phyloP scores from a whole-genome alignment of 805 yeast genomes.

The Candida boidinii region DNA sequence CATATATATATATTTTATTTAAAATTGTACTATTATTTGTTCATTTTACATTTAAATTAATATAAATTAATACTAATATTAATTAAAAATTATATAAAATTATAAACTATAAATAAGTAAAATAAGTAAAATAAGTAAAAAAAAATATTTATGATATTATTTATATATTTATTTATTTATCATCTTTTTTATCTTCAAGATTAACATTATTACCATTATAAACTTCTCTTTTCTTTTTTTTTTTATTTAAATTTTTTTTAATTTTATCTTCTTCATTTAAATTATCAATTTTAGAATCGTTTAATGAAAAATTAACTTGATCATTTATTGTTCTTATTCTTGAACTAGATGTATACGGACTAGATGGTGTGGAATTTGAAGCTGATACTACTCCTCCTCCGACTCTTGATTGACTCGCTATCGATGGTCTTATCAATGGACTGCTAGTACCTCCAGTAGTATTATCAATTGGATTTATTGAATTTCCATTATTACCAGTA shows the following conservation, averaged over 20 bases:
- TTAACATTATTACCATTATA: constrained; percentile 51
- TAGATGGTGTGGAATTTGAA: too few relatives aligned
- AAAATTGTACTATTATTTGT: background rate
- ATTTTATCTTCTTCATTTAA: background rate
- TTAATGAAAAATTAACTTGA: constrained; percentile 3
- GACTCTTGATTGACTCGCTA: too few relatives aligned
- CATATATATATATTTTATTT: background rate
- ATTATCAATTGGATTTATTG: background rate
- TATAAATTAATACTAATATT: too few relatives aligned
- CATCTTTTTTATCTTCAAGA: constrained; percentile 39
- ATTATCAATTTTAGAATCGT: too few relatives aligned
- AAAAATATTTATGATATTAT: background rate
- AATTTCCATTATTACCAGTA: constrained; percentile 1
- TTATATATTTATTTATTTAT: constrained; percentile 6
- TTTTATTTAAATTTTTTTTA: background rate
- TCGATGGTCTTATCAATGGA: too few relatives aligned
- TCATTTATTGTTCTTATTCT: constrained; percentile 8
- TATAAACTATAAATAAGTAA: background rate
- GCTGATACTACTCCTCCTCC: too few relatives aligned
- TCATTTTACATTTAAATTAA: background rate
- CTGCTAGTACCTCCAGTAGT: background rate
- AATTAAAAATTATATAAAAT: too few relatives aligned
- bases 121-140: background rate
- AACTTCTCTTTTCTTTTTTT: constrained; percentile 32
- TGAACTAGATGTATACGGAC: background rate